These are phyloP conservation scores for Grosmannia penicillata DNA, from an alignment of 2,329 filamentous ascomycete species.

Conservation along the genomic window DNA sequence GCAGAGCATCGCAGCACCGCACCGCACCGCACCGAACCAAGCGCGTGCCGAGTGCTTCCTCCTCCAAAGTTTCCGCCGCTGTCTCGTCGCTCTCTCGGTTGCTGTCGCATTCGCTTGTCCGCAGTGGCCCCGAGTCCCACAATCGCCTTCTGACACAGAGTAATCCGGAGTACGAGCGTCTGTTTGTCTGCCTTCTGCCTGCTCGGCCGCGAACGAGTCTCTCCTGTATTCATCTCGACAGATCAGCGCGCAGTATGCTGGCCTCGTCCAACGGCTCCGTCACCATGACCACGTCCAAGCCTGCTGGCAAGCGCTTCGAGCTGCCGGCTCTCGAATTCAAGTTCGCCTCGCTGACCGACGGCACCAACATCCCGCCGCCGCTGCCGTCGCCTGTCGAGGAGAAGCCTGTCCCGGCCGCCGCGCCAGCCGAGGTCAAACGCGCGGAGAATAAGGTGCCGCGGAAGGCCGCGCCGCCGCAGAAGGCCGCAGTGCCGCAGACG, in stretches of 20 bases:
- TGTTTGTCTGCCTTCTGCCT: too few relatives aligned
- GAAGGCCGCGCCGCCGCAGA: constrained; percentile 10
- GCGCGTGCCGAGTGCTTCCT: too few relatives aligned
- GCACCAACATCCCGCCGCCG: constrained; percentile 45
- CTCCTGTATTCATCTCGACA: too few relatives aligned
- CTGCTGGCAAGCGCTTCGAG: constrained; percentile 27
- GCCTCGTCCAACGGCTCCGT: constrained; percentile 12
- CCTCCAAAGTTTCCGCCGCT: too few relatives aligned
- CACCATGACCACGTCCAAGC: constrained; percentile 3
- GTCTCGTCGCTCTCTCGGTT: too few relatives aligned
- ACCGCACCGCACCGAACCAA: too few relatives aligned
- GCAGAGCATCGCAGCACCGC: too few relatives aligned
- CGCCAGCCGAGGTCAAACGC: constrained; percentile 7
- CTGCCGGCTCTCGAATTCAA: constrained; percentile 43
- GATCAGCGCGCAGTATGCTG: constrained; percentile 8
- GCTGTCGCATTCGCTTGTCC: too few relatives aligned
- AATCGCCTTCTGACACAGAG: too few relatives aligned
- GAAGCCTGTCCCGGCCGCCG: constrained; percentile 20
- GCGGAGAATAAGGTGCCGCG: constrained; percentile 13
- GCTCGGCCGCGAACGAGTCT: too few relatives aligned
- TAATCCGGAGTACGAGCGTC: too few relatives aligned
- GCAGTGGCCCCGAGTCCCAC: too few relatives aligned
- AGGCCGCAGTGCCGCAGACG: constrained; percentile 5
- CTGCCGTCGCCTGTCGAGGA: constrained; percentile 38
- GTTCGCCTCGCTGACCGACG: constrained; percentile 43